Percentiles rank a stretch among this genome's conserved stretches.
Conservation (phyloP, 768 basidiomycete genomes). For the Daedaleopsis sinensis region DNA sequence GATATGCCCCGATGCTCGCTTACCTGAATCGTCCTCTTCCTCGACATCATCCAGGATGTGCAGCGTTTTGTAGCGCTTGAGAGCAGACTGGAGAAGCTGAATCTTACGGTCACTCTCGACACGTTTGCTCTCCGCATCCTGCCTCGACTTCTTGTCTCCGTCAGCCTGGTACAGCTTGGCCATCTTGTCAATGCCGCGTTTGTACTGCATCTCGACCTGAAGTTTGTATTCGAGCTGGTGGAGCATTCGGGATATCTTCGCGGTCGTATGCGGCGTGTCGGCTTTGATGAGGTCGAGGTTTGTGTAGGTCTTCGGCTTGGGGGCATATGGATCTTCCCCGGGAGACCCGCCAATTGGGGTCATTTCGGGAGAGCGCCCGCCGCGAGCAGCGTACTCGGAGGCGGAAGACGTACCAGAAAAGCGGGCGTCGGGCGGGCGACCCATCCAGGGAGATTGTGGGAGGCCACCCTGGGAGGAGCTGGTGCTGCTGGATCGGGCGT, state of each 20-base stretch:
- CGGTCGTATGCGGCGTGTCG: slow-evolving; percentile 93
- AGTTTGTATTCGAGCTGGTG: slow-evolving; percentile 99
- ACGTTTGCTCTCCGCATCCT: slow-evolving; percentile 91
- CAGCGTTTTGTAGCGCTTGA: slow-evolving; percentile 95
- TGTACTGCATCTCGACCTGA: slow-evolving; percentile 97
- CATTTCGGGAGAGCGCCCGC: slow-evolving; percentile 27
- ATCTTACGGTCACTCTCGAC: slow-evolving; percentile 97
- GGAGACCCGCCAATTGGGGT: slow-evolving; percentile 30
- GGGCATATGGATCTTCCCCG: slow-evolving; percentile 38
- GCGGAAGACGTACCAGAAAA: slow-evolving; percentile 18
- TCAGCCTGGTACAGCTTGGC: slow-evolving; percentile 94
- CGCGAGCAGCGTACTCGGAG: slow-evolving; percentile 22
- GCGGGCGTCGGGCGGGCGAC: slow-evolving; percentile 16
- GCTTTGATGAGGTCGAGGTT: slow-evolving; percentile 96
- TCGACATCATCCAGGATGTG: slow-evolving; percentile 89
- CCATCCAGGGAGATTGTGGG: slow-evolving; percentile 25
- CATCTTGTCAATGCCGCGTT: slow-evolving; percentile 99
- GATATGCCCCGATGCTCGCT: slow-evolving; percentile 20
- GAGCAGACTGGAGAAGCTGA: slow-evolving; percentile 85
- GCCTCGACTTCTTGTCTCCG: slow-evolving; percentile 94
- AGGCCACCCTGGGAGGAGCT: slow-evolving; percentile 23
- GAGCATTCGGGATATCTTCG: slow-evolving; percentile 96
- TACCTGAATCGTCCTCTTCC: slow-evolving; percentile 81
- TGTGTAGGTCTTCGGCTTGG: slow-evolving; percentile 69
- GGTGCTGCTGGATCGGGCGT: slow-evolving; percentile 50